These are phyloP conservation scores for Bipolaris cookei DNA, from an alignment of 2,329 filamentous ascomycete genomes.

Conservation along the genomic window DNA sequence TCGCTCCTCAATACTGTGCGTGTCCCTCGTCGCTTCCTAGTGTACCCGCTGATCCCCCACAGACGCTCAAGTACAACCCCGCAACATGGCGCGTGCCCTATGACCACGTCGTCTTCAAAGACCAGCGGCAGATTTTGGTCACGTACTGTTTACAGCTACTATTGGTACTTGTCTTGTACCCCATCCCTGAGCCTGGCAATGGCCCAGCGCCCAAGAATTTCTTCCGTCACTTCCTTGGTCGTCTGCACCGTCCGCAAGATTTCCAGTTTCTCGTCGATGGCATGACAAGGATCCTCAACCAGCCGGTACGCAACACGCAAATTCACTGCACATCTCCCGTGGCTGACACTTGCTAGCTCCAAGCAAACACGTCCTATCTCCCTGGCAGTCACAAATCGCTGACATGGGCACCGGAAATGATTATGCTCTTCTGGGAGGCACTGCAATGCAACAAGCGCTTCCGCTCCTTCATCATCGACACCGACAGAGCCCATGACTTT, in stretches of 20 bases:
- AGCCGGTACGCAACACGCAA: conserved; percentile 63
- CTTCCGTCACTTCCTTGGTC: conserved; percentile 89
- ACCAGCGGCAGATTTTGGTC: conserved; percentile 86
- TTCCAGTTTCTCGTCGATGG: conserved; percentile 97
- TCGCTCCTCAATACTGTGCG: conserved; percentile 91
- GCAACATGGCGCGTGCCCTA: conserved; percentile 93
- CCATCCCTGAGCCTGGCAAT: conserved; percentile 77
- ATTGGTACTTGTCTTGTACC: conserved; percentile 83
- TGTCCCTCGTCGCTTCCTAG: conserved; percentile 19
- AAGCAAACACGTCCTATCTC: conserved; percentile 86
- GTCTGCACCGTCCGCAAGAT: conserved; percentile 90
- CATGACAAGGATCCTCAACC: conserved; percentile 89
- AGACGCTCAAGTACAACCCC: conserved; percentile 95
- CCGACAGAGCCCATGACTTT: conserved; percentile 90
- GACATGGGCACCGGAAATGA: conserved; percentile 91
- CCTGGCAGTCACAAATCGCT: conserved; percentile 80
- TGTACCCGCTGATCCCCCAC: conserved; percentile 25
- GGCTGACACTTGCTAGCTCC: conserved; percentile 61
- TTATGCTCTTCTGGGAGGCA: conserved; percentile 97
- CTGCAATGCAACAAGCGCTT: conserved; percentile 98
- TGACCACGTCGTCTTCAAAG: conserved; percentile 88
- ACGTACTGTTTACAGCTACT: conserved; percentile 91
- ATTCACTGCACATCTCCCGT: background rate
- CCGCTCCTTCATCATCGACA: conserved; percentile 95
- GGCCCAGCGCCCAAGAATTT: conserved; percentile 79